Evolutionary conservation across 352 stramenopile species (phyloP), one percentile per base, ranked within the genome.

Genomic region (Globisporangium carolinianum): DNA sequence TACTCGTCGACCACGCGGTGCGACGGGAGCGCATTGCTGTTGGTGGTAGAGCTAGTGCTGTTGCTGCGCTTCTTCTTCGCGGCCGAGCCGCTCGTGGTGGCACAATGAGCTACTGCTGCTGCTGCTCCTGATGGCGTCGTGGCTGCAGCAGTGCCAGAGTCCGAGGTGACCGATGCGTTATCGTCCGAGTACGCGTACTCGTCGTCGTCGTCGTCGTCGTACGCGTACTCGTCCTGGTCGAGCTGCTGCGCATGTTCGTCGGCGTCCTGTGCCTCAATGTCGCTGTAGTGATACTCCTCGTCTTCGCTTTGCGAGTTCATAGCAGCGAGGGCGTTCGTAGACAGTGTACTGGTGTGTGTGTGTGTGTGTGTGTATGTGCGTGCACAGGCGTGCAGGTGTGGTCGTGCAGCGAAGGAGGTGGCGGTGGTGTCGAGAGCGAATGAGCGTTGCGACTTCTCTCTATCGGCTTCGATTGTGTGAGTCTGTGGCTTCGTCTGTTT

Each of bases 261-360:
- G 39, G 66, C 59, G 18, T 82, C 79, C 32, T 89, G 74, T 17
- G 85, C 75, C 53, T 86, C 77, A 64, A 89, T 59, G 61, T 93
- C 80, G 62, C 81, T 91, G 70, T 91, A 91, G 66, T 89, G 81
- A 60, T 93, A 91, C 58, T 93, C 80, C 49, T 85, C 75, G 55
- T 92, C 83, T 38, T 58, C 54, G 49, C 51, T 62, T 15, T 47
- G 41, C 6, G 50, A 43, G 53, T 51, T 65, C 59, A 65, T 65
- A 32, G 24, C 24, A 32, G 24, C 24, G 24, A 32, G 24, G 24
- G 24, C 24, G 24, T 32, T 32, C 24, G 24, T 32, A 32, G 24
- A 32, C 24, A 32, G 24, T 32, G 24, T 32, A 3, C 24, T 32
- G 24, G 24, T 32, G 24, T 32, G 24, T 24, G 2, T 32, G 24